These are phyloP conservation scores for Fusarium falciforme DNA, from an alignment of 2,329 filamentous ascomycete genomes.

Conservation along the genomic window DNA sequence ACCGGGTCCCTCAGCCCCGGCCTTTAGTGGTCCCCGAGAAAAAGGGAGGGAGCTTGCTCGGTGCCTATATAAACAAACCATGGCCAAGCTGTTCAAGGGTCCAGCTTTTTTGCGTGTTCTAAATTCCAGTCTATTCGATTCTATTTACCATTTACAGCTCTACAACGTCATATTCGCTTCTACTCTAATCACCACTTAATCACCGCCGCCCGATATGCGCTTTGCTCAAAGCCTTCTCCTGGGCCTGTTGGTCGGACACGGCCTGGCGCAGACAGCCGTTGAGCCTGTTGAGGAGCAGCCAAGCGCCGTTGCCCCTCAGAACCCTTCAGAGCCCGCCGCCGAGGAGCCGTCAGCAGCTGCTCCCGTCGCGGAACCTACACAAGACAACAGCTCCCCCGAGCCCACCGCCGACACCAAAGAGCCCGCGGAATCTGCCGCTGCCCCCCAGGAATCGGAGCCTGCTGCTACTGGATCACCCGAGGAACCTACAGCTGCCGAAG, in stretches of 20 bases:
- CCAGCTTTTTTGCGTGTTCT: neutral
- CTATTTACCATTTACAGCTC: neutral
- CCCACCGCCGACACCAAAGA: conserved; percentile 7
- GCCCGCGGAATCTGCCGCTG: neutral
- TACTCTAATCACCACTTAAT: neutral
- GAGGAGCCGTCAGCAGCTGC: conserved; percentile 20
- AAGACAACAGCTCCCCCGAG: neutral
- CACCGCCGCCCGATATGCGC: conserved; percentile 13
- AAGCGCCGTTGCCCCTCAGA: conserved; percentile 10
- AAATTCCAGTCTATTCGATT: neutral
- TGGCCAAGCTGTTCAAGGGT: conserved; percentile 2
- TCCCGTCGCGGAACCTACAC: conserved; percentile 4
- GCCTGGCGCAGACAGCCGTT: conserved; percentile 23
- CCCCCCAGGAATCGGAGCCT: neutral
- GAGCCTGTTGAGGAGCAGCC: conserved; percentile 9
- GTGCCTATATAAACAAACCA: conserved; percentile 1
- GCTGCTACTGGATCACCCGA: conserved; percentile 2
- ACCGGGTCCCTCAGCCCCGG: neutral
- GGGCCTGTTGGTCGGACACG: conserved; percentile 27
- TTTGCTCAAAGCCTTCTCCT: conserved; percentile 28
- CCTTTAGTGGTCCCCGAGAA: neutral
- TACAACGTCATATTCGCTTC: neutral
- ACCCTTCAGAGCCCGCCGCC: conserved; percentile 18
- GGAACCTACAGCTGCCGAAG: neutral
- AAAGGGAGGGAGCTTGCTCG: conserved; percentile 23